A percentile compares a stretch with the other conserved stretches of the same genome.
phyloP scores from a whole-genome alignment of 441 rosid species.

The Erodium texanum region DNA sequence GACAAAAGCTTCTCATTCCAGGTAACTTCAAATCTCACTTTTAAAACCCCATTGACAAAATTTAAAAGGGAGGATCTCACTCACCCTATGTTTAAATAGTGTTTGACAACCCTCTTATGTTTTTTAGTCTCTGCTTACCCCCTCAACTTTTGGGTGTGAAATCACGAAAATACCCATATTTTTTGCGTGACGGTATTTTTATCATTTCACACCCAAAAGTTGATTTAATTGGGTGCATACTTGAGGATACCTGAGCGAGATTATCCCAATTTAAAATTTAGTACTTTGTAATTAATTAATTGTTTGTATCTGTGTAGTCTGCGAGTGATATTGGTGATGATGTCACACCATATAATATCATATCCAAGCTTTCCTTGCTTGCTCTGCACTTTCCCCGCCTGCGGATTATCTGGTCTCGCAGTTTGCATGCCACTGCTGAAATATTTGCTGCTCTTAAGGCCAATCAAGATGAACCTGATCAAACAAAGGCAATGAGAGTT shows the following conservation, averaged over 20 bases:
- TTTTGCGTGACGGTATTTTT: too few relatives aligned
- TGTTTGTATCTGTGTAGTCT: conserved; percentile 43
- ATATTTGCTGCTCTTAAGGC: conserved; percentile 76
- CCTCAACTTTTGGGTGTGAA: too few relatives aligned
- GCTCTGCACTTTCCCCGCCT: conserved; percentile 83
- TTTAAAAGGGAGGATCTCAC: background rate
- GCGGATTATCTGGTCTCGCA: conserved; percentile 89
- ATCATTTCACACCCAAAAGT: too few relatives aligned
- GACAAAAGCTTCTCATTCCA: conserved; percentile 98
- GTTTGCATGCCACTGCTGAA: conserved; percentile 91
- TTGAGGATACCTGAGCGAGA: too few relatives aligned
- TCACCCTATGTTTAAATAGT: too few relatives aligned
- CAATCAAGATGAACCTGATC: conserved; percentile 93
- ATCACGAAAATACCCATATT: too few relatives aligned
- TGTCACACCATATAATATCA: conserved; percentile 73
- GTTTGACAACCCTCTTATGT: too few relatives aligned
- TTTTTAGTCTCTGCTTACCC: too few relatives aligned
- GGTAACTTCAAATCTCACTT: conserved; percentile 31
- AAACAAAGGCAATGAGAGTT: conserved; percentile 63
- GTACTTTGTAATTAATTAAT: conserved; percentile 16
- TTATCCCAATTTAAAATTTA: too few relatives aligned
- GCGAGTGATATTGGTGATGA: conserved; percentile 92
- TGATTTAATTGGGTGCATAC: too few relatives aligned
- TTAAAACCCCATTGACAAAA: conserved; percentile 6
- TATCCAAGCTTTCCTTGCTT: conserved; percentile 86